Percentiles rank a stretch among this genome's conserved stretches.
These are phyloP conservation scores for Melaleuca alternifolia DNA, from an alignment of 345 rosid genomes.

Conservation along the genomic window DNA sequence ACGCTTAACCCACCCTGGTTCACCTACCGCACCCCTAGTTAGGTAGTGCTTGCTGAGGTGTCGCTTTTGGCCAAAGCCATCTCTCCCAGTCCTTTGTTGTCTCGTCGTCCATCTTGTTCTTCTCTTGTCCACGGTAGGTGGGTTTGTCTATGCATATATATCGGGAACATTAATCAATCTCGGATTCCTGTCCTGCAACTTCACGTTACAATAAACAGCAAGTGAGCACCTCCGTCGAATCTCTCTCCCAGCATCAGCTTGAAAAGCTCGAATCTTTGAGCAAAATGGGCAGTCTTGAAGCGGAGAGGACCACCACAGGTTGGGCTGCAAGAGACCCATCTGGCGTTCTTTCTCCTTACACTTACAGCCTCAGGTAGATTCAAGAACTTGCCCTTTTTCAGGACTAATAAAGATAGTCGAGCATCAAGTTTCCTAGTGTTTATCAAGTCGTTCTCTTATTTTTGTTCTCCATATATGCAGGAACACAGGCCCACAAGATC, in stretches of 20 bases:
- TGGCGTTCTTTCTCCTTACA: conserved; percentile 36
- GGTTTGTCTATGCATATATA: background rate
- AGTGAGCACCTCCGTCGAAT: background rate
- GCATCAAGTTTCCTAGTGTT: background rate
- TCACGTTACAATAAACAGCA: background rate
- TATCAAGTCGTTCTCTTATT: background rate
- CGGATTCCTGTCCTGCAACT: background rate
- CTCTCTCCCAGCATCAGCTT: background rate
- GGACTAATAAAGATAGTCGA: background rate
- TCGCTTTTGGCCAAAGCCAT: background rate
- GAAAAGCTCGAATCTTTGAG: background rate
- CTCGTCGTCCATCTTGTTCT: background rate
- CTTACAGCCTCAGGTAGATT: conserved; percentile 35
- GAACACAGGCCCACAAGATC: conserved; percentile 43
- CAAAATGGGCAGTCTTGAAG: conserved; percentile 5
- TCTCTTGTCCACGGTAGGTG: background rate
- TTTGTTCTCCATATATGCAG: conserved; percentile 1
- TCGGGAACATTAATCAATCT: background rate
- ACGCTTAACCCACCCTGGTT: background rate
- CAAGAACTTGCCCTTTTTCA: background rate
- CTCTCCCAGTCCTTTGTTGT: background rate
- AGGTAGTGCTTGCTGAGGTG: background rate
- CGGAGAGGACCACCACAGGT: conserved; percentile 28
- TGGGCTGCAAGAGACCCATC: conserved; percentile 54
- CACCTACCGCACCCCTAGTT: background rate